Base-by-base conservation (phyloP, 192 early-diverging fungal species). In the Backusella morwellensis region DNA sequence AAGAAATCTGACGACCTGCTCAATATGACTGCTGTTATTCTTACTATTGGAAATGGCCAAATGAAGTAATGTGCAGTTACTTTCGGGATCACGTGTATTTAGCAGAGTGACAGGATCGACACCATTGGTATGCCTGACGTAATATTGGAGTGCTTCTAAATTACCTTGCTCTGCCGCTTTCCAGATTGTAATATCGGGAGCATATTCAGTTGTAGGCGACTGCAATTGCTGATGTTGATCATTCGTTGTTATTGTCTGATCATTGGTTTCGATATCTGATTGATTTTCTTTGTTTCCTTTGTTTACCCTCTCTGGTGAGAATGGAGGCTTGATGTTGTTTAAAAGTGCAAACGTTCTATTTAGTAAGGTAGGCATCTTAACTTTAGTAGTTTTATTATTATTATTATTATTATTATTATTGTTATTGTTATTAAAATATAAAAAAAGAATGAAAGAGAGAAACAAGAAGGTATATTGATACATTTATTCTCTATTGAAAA, bases 151-250 rank as follows among this genome's bases (percentile, higher is more conserved):
- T 42, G 75, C 36, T 36, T 70, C 54, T 54, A 71, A n/a, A 66
- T 82, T 63, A 14, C 77, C 80, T 73, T 59, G 29, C 50, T 78
- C 74, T 12, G 80, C 80, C 34, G 80, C 80, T 41, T 78, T 67
- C 76, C 76, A 82, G 36, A 82, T 80, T 12, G 76, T 41, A 14
- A 77, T 72, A 3, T 63, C 36, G 8, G 73, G 73, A 14, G 52
- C 35, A 35, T 59, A 56, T 41, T 74, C 54, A 40, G 36, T 23
- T 12, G 26, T 63, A 11, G 56, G 63, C 7, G 63, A 35, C 12
- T 32, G 63, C 7, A 38, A 17, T 44, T 44, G 15, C 4, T 17
- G 42, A 44, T 44, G 12, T 2, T 50, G 11, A 3, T 26, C 34
- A 19, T 15, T 42, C 23, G 9, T 15, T 4, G 23, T 14, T 23